Evolutionary conservation across 2,329 filamentous ascomycete genomes (phyloP).

Genomic region (Penicillium sumatraense): DNA sequence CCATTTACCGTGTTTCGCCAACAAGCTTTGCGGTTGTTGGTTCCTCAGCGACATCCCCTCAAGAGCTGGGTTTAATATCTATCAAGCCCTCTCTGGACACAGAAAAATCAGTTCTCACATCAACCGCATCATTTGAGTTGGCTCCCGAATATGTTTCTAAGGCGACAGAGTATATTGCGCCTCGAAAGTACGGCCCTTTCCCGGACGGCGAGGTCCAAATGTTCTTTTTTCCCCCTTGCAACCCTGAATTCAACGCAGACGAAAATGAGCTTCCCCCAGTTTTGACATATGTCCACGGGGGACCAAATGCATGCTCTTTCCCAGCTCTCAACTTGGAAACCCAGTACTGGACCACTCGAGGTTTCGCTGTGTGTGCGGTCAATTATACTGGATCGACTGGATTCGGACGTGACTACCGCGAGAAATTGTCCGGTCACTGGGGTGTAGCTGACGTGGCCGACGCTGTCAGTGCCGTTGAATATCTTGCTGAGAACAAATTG

Average conservation of each 20-base stretch:
- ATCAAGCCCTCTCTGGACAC: constrained; percentile 12
- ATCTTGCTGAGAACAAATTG: constrained; percentile 44
- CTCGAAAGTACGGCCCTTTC: constrained; percentile 33
- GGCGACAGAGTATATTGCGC: constrained; percentile 44
- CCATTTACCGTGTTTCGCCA: constrained; percentile 19
- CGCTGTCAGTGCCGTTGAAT: constrained; percentile 51
- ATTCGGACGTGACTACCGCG: constrained; percentile 57
- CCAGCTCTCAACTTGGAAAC: constrained; percentile 51
- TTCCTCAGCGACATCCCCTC: constrained; percentile 22
- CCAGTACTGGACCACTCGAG: constrained; percentile 61
- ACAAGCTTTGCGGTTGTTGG: constrained; percentile 26
- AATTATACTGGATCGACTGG: constrained; percentile 60
- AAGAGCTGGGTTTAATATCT: constrained; percentile 24
- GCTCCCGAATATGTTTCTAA: constrained; percentile 23
- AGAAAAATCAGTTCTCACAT: constrained; percentile 17
- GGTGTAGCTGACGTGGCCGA: constrained; percentile 58
- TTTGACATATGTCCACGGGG: constrained; percentile 58
- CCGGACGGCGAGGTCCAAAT: constrained; percentile 43
- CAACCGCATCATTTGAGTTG: constrained; percentile 21
- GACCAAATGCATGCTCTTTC: constrained; percentile 52
- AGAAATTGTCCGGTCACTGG: constrained; percentile 56
- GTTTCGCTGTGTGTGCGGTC: constrained; percentile 56
- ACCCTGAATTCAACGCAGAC: constrained; percentile 48
- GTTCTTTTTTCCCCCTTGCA: constrained; percentile 57
- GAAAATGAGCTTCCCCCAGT: constrained; percentile 51